Evolutionary conservation across 2,329 filamentous ascomycete species (phyloP).

Genomic region (Pyrenophora teres): DNA sequence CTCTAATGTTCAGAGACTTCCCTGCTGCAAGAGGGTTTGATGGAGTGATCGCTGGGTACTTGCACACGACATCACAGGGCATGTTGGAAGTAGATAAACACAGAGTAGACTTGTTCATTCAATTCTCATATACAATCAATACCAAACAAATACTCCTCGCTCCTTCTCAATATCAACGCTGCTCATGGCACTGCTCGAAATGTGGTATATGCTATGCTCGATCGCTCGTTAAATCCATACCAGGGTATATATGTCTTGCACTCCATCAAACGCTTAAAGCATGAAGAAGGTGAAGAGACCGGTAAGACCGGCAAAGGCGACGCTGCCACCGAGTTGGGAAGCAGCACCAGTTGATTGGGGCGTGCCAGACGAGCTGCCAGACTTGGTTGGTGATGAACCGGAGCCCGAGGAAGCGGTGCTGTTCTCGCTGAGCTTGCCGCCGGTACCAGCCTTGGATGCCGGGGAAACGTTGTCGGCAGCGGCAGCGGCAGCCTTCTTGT

Average conservation of each 20-base stretch:
- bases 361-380: conserved; percentile 10
- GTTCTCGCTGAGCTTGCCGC: conserved; percentile 33
- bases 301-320: conserved; percentile 34
- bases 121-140: conserved; percentile 11
- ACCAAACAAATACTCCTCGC: conserved; percentile 6
- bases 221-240: neutral
- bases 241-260: conserved; percentile 19
- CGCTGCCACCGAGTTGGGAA: conserved; percentile 29
- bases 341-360: conserved; percentile 33
- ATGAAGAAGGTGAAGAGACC: conserved; percentile 39
- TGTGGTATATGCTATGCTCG: neutral
- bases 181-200: neutral
- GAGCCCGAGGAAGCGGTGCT: conserved; percentile 17
- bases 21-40: too few relatives aligned
- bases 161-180: neutral
- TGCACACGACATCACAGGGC: neutral
- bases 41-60: too few relatives aligned
- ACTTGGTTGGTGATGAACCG: conserved; percentile 11
- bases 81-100: neutral
- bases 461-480: conserved; percentile 31
- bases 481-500: conserved; percentile 30
- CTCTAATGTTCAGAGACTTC: neutral
- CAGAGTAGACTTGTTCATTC: conserved; percentile 9
- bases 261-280: conserved; percentile 26
- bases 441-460: conserved; percentile 29